Evolutionary conservation across 2,329 filamentous ascomycete genomes (phyloP), one percentile per base, ranked within the genome.

Genomic region (Ophiostoma angusticollis): DNA sequence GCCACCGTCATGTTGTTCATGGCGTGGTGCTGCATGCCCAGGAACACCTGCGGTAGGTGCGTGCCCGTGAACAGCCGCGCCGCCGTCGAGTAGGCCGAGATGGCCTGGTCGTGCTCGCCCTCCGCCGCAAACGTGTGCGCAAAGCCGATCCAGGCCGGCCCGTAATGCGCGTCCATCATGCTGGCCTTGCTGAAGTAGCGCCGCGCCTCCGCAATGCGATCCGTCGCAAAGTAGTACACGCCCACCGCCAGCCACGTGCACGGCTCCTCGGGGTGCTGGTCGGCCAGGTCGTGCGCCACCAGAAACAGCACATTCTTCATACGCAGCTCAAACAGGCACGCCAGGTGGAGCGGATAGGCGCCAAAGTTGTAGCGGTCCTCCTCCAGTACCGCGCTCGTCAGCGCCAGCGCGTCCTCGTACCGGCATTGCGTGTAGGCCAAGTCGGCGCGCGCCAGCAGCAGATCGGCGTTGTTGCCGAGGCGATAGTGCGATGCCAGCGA

Each of bases 11-110:
- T 84, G 52, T 98, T 96, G 59, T 93, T 93, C 44, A 98, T 71
- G 14, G 89, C 85, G 34, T 96, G 79, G 59, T 98, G 93, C 58
- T 98, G 93, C 91, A 98, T 98, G 6, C 93, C 91, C 19, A 98
- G 65, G 57, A 96, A 98, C 3, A 98, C 74, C 53, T 94, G 89
- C 0, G 91, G 91, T 1, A 98, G 69, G 57, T 98, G 93, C 0
- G 89, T 96, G 28, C 91, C 91, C 66, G 95, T 93, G 60, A 98
- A 98, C 0, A 98, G 65, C 28, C 91, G 74, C 2, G 89, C 89
- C 1, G 91, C 91, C 1, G 91, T 98, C 22, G 84, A 93, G 62
- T 98, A 98, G 0, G 93, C 91, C 8, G 87, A 93, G 46, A 98
- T 95, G 34, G 91, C 91, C 61, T 98, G 91, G 57, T 98, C 91